Evolutionary conservation across 495 filamentous ascomycete genomes (phyloP).

Genomic region (Astrocystis sublimbata): DNA sequence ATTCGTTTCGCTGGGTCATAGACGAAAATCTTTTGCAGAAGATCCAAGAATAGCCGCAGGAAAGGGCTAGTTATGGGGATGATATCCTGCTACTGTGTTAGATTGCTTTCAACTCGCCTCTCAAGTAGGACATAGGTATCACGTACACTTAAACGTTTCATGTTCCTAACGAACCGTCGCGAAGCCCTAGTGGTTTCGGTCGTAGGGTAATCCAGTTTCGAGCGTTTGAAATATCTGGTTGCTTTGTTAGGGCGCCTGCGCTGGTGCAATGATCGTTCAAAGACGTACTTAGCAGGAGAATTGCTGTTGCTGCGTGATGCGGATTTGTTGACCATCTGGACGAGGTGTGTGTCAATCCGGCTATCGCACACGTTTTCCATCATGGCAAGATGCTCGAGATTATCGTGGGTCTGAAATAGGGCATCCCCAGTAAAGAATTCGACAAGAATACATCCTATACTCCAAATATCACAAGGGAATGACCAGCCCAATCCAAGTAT

Average conservation of each 20-base stretch:
- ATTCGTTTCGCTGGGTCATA: slow-evolving; percentile 91
- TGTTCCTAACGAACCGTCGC: slow-evolving; percentile 88
- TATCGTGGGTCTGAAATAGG: slow-evolving; percentile 97
- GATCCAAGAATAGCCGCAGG: slow-evolving; percentile 81
- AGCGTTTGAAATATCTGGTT: slow-evolving; percentile 78
- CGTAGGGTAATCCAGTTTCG: slow-evolving; percentile 85
- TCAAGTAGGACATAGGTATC: too few species aligned
- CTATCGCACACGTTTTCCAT: slow-evolving; percentile 88
- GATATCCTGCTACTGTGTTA: slow-evolving; percentile 67
- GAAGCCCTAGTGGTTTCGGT: slow-evolving; percentile 84
- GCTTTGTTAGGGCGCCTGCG: slow-evolving; percentile 27
- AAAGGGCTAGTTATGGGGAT: slow-evolving; percentile 79
- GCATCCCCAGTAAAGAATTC: slow-evolving; percentile 99
- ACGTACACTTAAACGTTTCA: slow-evolving; percentile 85
- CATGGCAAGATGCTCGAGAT: slow-evolving; percentile 98
- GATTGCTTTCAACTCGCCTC: slow-evolving; percentile 8
- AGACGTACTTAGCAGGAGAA: slow-evolving; percentile 76
- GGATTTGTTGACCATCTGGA: slow-evolving; percentile 70
- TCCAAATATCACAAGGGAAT: slow-evolving; percentile 98
- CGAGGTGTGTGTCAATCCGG: slow-evolving; percentile 71
- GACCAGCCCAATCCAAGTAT: slow-evolving; percentile 97
- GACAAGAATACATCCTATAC: slow-evolving; percentile 97
- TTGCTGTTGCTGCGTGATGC: slow-evolving; percentile 66
- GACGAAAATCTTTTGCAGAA: slow-evolving; percentile 87
- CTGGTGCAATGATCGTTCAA: not conserved